Evolutionary conservation across 331 rosid genomes (phyloP).

Genomic region (Quercus phellos): DNA sequence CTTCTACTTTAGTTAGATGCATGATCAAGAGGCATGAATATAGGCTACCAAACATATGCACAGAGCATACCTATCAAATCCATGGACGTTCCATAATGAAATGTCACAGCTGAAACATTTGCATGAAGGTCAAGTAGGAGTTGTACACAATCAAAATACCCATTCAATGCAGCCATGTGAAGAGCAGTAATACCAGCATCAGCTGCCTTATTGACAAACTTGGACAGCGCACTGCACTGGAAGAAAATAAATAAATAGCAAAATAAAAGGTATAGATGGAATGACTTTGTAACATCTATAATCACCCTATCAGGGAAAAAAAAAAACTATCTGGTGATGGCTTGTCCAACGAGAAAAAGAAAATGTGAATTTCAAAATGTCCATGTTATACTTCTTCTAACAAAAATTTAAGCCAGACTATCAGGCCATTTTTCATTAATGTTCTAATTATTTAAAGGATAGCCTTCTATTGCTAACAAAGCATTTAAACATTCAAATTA

Average conservation of each 20-base stretch:
- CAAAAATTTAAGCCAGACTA: background rate
- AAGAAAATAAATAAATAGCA: constrained; percentile 64
- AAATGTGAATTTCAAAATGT: background rate
- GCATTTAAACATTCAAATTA: background rate
- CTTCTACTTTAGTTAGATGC: constrained; percentile 11
- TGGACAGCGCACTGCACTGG: constrained; percentile 96
- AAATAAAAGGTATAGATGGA: constrained; percentile 23
- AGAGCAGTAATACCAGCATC: constrained; percentile 95
- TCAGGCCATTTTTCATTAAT: background rate
- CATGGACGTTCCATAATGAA: constrained; percentile 93
- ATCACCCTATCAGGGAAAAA: background rate
- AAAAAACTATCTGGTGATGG: background rate
- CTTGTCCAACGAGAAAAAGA: background rate
- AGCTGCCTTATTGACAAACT: constrained; percentile 84
- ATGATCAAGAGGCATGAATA: constrained; percentile 4
- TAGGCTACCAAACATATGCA: constrained; percentile 3
- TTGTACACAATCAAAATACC: constrained; percentile 79
- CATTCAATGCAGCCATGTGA: constrained; percentile 90
- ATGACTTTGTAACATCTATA: constrained; percentile 1
- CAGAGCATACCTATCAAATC: constrained; percentile 74
- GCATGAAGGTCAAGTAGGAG: constrained; percentile 89
- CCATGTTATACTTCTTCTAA: constrained; percentile 8
- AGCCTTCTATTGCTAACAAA: background rate
- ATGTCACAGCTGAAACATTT: constrained; percentile 61
- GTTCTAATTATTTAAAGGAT: too few species aligned